Evolutionary conservation across 2,329 filamentous ascomycete species (phyloP).

Genomic region (Orbilia oligospora): DNA sequence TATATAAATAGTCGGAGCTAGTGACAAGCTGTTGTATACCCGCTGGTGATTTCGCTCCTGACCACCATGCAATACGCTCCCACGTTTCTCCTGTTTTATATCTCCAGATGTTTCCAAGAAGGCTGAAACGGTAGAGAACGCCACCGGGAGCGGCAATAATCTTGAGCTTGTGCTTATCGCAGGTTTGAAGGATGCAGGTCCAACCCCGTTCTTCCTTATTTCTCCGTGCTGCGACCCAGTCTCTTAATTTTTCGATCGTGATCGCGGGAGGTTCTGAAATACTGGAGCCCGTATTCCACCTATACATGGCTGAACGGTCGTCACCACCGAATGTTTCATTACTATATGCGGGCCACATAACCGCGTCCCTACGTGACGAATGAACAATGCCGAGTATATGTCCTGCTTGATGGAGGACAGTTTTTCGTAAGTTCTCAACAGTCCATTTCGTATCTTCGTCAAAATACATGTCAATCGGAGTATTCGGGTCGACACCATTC

Average conservation of each 20-base stretch:
- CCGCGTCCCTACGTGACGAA: not conserved
- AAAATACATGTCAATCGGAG: slow-evolving; percentile 1
- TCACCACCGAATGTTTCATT: not conserved
- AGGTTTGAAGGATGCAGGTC: not conserved
- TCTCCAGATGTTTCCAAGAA: not conserved
- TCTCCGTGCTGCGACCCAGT: not conserved
- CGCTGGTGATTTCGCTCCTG: not conserved
- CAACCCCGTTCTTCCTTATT: not conserved
- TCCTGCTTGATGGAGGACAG: not conserved
- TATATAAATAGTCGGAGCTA: not conserved
- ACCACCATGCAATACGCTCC: not conserved
- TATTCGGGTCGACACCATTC: too few relatives aligned
- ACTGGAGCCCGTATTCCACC: too few relatives aligned
- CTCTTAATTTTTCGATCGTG: too few relatives aligned
- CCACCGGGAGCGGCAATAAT: not conserved
- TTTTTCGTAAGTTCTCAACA: not conserved
- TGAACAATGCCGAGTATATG: not conserved
- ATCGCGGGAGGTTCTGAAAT: too few relatives aligned
- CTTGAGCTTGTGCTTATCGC: too few relatives aligned
- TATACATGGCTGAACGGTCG: not conserved
- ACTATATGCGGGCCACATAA: not conserved
- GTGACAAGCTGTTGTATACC: not conserved
- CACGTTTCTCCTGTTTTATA: not conserved
- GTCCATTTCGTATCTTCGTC: slow-evolving; percentile 2
- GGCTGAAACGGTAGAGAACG: not conserved